Conservation (phyloP, 2,329 filamentous ascomycete genomes). For the Reticulascus tulasneorum region DNA sequence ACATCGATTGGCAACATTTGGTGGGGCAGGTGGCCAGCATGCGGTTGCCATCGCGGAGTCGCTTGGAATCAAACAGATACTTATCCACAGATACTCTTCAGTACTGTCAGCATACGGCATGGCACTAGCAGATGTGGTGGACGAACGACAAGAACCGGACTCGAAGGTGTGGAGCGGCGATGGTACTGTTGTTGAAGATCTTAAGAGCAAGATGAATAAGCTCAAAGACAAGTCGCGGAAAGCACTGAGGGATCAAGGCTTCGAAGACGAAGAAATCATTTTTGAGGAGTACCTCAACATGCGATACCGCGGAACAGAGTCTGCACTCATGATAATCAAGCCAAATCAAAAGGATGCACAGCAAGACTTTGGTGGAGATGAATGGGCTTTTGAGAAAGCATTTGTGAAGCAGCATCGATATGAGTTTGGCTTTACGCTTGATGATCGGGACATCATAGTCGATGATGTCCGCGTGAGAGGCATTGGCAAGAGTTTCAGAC, state of each 20-base stretch:
- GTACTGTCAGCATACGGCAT: conserved; percentile 90
- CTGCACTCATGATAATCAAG: conserved; percentile 83
- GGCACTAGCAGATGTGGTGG: conserved; percentile 88
- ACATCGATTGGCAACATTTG: conserved; percentile 88
- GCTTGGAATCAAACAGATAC: conserved; percentile 77
- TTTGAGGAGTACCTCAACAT: conserved; percentile 95
- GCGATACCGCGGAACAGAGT: conserved; percentile 87
- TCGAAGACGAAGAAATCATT: conserved; percentile 66
- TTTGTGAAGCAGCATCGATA: conserved; percentile 86
- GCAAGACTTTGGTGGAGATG: conserved; percentile 56
- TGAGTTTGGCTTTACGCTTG: conserved; percentile 87
- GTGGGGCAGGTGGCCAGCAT: conserved; percentile 86
- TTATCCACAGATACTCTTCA: conserved; percentile 83
- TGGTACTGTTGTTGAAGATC: conserved; percentile 53
- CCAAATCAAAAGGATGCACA: conserved; percentile 60
- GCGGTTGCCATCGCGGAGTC: conserved; percentile 87
- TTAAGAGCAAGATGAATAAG: conserved; percentile 72
- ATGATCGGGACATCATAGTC: conserved; percentile 80
- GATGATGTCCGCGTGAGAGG: conserved; percentile 86
- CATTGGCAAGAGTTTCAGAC: conserved; percentile 83
- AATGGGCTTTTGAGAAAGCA: conserved; percentile 79
- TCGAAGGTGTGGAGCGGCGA: conserved; percentile 59
- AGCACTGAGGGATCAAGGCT: conserved; percentile 73
- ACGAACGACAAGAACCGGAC: conserved; percentile 79
- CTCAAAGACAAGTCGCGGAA: conserved; percentile 71